phyloP scores from a whole-genome alignment of 371 early-diverging fungal genomes.

The Mortierella sp. region DNA sequence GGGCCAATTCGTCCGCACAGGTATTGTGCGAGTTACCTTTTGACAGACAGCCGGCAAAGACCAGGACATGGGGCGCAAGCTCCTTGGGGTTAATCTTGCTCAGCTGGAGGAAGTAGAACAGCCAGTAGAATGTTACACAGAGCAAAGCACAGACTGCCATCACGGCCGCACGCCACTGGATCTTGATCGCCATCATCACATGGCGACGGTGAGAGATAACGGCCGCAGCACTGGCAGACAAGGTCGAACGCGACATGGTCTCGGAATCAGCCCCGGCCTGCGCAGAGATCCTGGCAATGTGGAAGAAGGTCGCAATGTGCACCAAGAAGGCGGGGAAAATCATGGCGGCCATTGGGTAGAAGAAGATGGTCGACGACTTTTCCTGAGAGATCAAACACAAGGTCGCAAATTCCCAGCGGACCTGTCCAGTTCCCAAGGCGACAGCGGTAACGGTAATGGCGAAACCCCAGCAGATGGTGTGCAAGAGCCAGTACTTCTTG shows the following conservation, averaged over 20 bases:
- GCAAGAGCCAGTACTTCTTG: conserved; percentile 61
- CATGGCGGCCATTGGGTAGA: conserved; percentile 70
- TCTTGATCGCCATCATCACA: conserved; percentile 66
- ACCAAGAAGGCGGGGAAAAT: conserved; percentile 66
- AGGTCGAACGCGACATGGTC: conserved; percentile 57
- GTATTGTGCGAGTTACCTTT: conserved; percentile 58
- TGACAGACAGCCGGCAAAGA: conserved; percentile 65
- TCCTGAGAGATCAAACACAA: conserved; percentile 65
- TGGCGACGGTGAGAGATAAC: conserved; percentile 63
- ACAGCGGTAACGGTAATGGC: conserved; percentile 63
- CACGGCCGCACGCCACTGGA: conserved; percentile 75
- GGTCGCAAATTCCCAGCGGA: conserved; percentile 69
- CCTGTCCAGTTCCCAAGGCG: conserved; percentile 60
- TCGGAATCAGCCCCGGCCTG: conserved; percentile 60
- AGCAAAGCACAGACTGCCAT: conserved; percentile 64
- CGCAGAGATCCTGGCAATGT: conserved; percentile 67
- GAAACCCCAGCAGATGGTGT: conserved; percentile 72
- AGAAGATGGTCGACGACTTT: conserved; percentile 64
- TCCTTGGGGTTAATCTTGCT: conserved; percentile 47
- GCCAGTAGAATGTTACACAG: conserved; percentile 65
- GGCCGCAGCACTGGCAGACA: conserved; percentile 47
- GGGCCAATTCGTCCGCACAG: conserved; percentile 29
- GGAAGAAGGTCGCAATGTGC: conserved; percentile 69
- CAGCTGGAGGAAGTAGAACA: conserved; percentile 69
- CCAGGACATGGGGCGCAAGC: conserved; percentile 30